A percentile compares a stretch with the other conserved stretches of the same genome.
Evolutionary conservation across 2,329 filamentous ascomycete genomes (phyloP).

Genomic region (Rachicladosporium sp.): DNA sequence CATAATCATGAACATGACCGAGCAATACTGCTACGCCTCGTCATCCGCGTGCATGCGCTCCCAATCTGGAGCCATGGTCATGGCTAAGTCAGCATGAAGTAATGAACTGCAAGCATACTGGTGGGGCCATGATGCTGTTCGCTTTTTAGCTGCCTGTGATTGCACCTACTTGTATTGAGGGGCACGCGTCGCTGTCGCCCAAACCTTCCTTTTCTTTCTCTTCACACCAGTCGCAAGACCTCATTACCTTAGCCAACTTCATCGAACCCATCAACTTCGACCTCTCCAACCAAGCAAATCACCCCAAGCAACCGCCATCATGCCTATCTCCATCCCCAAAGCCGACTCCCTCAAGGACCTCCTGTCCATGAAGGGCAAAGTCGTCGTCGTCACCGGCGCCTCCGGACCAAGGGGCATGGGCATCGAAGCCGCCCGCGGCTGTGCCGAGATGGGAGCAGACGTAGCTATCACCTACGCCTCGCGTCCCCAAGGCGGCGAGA

Average conservation of each 20-base stretch:
- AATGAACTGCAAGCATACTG: too few relatives aligned
- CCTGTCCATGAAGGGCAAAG: conserved; percentile 41
- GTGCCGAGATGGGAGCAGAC: conserved; percentile 52
- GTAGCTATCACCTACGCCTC: conserved; percentile 56
- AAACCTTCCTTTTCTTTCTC: not conserved
- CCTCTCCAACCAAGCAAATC: conserved; percentile 4
- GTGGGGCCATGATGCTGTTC: too few relatives aligned
- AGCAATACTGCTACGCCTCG: too few relatives aligned
- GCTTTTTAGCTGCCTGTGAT: too few relatives aligned
- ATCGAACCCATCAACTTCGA: not conserved
- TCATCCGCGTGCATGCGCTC: too few relatives aligned
- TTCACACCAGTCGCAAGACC: not conserved
- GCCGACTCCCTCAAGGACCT: conserved; percentile 46
- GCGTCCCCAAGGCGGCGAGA: conserved; percentile 48
- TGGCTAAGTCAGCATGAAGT: too few relatives aligned
- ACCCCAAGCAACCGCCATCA: not conserved
- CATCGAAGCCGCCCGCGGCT: conserved; percentile 53
- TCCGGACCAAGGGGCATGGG: conserved; percentile 56
- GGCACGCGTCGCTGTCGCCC: too few relatives aligned
- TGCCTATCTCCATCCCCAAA: conserved; percentile 25
- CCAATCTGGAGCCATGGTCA: too few relatives aligned
- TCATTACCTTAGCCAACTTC: not conserved
- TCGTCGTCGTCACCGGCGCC: conserved; percentile 40
- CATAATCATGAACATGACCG: too few relatives aligned
- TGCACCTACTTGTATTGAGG: too few relatives aligned